Evolutionary conservation across 2,329 filamentous ascomycete species (phyloP).

Genomic region (Hymenoscyphus fructigenus): DNA sequence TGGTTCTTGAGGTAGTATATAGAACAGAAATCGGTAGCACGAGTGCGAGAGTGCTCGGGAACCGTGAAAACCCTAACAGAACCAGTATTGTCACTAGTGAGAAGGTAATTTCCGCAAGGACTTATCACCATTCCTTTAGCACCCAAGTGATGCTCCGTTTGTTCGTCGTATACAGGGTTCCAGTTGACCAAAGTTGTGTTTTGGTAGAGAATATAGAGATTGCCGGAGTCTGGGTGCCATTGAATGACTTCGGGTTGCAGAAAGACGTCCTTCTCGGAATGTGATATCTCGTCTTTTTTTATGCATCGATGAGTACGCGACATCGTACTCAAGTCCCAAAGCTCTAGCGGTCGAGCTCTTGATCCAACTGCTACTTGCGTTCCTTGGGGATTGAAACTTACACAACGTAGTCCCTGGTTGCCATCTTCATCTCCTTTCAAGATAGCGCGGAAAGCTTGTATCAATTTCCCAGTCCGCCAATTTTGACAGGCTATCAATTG

Average conservation of each 20-base stretch:
- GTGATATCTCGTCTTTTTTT: slow-evolving; percentile 24
- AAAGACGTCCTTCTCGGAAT: too few species aligned
- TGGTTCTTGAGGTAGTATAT: slow-evolving; percentile 31
- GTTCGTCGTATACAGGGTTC: slow-evolving; percentile 35
- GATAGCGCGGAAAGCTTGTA: slow-evolving; percentile 22
- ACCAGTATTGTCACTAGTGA: slow-evolving; percentile 28
- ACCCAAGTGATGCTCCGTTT: slow-evolving; percentile 21
- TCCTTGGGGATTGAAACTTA: slow-evolving; percentile 34
- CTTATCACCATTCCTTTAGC: neutral
- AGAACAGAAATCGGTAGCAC: slow-evolving; percentile 13
- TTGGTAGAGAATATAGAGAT: slow-evolving; percentile 38
- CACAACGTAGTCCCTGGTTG: slow-evolving; percentile 28
- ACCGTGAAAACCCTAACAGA: slow-evolving; percentile 19
- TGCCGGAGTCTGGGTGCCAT: slow-evolving; percentile 35
- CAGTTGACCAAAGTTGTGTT: slow-evolving; percentile 40
- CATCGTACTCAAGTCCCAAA: slow-evolving; percentile 34
- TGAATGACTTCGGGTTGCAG: slow-evolving; percentile 24
- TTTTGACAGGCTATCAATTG: slow-evolving; percentile 13
- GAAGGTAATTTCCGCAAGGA: slow-evolving; percentile 5
- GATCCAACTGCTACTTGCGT: slow-evolving; percentile 35
- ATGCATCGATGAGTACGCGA: slow-evolving; percentile 33
- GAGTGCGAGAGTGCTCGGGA: neutral
- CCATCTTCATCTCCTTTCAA: slow-evolving; percentile 25
- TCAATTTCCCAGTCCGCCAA: slow-evolving; percentile 19
- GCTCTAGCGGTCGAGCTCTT: slow-evolving; percentile 34